Conservation (phyloP, 1,139 yeast species). For the Saccharomyces hybrid region DNA sequence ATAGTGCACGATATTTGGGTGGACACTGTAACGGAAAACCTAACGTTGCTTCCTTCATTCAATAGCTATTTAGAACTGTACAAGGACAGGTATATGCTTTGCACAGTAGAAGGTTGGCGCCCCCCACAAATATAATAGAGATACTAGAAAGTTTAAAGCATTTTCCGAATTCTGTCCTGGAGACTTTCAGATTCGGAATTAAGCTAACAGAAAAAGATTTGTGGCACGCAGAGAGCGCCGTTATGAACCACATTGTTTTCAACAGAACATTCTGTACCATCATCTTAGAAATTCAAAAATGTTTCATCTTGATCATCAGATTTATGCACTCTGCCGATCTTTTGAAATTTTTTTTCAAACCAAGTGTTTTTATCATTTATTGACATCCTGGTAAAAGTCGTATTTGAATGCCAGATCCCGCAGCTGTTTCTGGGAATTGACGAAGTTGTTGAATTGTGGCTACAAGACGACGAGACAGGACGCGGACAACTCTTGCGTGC, state of each 20-base stretch:
- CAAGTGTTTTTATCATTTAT: neutral
- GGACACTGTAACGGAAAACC: neutral
- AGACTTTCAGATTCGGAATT: neutral
- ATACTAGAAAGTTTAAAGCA: neutral
- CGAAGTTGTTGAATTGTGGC: neutral
- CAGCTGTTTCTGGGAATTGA: neutral
- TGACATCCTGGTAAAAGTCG: neutral
- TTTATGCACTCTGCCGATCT: neutral
- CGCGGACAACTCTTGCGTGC: neutral
- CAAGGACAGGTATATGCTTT: neutral
- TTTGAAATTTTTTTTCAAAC: neutral
- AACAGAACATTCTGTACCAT: neutral
- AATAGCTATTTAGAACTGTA: neutral
- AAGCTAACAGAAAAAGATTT: neutral
- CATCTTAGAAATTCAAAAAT: neutral
- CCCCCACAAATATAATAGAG: neutral
- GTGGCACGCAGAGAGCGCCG: neutral
- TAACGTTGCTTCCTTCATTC: neutral
- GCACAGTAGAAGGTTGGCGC: neutral
- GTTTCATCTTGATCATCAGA: neutral
- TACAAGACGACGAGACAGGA: neutral
- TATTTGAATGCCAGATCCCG: neutral
- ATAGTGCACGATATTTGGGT: neutral
- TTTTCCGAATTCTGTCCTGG: neutral
- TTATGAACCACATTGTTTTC: neutral